phyloP scores from a whole-genome alignment of 495 filamentous ascomycete species.

The Hamigera avellanea region DNA sequence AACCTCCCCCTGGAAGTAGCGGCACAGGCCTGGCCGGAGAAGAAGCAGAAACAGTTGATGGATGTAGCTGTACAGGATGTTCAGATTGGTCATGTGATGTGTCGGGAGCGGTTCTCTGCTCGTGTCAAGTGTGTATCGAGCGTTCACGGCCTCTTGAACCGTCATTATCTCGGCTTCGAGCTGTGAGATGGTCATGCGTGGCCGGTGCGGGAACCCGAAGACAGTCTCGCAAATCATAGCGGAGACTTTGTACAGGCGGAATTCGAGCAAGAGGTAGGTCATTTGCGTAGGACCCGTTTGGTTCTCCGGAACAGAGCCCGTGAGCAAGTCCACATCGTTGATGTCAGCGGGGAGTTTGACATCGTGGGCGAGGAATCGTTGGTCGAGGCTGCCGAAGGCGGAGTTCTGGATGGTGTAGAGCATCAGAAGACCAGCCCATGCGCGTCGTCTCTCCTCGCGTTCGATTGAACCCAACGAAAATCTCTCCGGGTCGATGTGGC shows the following conservation, averaged over 20 bases:
- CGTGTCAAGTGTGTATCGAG: constrained; percentile 22
- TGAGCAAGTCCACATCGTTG: constrained; percentile 33
- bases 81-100: constrained; percentile 31
- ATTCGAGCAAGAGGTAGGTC: constrained; percentile 35
- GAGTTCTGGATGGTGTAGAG: constrained; percentile 33
- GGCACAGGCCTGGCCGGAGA: constrained; percentile 29
- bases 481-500: constrained; percentile 34
- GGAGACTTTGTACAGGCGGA: constrained; percentile 28
- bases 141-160: constrained; percentile 26
- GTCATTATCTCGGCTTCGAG: constrained; percentile 28
- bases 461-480: constrained; percentile 31
- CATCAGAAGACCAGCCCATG: constrained; percentile 34
- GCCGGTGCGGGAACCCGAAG: constrained; percentile 20
- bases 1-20: constrained; percentile 27
- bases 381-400: constrained; percentile 19
- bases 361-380: constrained; percentile 15
- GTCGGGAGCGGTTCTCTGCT: constrained; percentile 15
- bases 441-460: constrained; percentile 34
- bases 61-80: constrained; percentile 35
- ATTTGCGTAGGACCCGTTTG: constrained; percentile 30
- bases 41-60: constrained; percentile 37
- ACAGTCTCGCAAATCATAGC: constrained; percentile 29
- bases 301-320: constrained; percentile 14
- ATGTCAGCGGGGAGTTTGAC: constrained; percentile 33
- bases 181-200: constrained; percentile 15